Percentiles rank a stretch among this genome's conserved stretches.
These are phyloP conservation scores for Penicillium sp. DNA, from an alignment of 2,329 filamentous ascomycete species.

Conservation along the genomic window DNA sequence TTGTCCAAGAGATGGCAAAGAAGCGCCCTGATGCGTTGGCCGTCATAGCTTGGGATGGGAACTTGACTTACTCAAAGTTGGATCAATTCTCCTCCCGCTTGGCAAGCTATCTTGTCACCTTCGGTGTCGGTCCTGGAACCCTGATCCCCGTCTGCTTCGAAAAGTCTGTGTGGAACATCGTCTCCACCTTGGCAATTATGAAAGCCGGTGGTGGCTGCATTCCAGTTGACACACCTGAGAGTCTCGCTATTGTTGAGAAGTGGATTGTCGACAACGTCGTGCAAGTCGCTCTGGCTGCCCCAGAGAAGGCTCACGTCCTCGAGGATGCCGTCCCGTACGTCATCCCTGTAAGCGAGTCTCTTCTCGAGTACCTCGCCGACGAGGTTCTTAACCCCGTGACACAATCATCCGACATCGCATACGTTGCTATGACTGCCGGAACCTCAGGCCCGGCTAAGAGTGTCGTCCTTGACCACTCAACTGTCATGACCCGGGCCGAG, in stretches of 20 bases:
- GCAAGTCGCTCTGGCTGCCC: constrained; percentile 43
- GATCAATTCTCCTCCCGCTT: constrained; percentile 35
- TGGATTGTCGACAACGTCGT: constrained; percentile 42
- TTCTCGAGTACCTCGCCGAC: constrained; percentile 37
- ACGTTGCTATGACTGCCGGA: constrained; percentile 39
- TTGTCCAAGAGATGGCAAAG: constrained; percentile 27
- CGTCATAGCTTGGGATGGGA: constrained; percentile 35
- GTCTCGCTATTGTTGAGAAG: constrained; percentile 37
- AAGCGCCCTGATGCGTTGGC: constrained; percentile 29
- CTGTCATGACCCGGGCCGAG: constrained; percentile 33
- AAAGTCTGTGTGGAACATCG: constrained; percentile 32
- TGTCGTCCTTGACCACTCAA: constrained; percentile 40
- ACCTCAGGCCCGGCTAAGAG: constrained; percentile 34
- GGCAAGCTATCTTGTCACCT: constrained; percentile 30
- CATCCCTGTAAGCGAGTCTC: constrained; percentile 32
- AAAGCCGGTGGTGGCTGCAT: constrained; percentile 35
- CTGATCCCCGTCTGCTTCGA: constrained; percentile 31
- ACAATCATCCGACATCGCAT: constrained; percentile 27
- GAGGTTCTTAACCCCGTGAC: constrained; percentile 5
- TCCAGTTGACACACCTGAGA: constrained; percentile 38
- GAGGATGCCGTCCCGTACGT: constrained; percentile 46
- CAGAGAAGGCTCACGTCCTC: constrained; percentile 39
- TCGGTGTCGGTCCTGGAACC: constrained; percentile 30
- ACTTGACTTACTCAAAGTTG: constrained; percentile 36
- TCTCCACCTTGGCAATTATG: constrained; percentile 32